phyloP scores from a whole-genome alignment of 139 green algal species.

The Micromonas pusilla region DNA sequence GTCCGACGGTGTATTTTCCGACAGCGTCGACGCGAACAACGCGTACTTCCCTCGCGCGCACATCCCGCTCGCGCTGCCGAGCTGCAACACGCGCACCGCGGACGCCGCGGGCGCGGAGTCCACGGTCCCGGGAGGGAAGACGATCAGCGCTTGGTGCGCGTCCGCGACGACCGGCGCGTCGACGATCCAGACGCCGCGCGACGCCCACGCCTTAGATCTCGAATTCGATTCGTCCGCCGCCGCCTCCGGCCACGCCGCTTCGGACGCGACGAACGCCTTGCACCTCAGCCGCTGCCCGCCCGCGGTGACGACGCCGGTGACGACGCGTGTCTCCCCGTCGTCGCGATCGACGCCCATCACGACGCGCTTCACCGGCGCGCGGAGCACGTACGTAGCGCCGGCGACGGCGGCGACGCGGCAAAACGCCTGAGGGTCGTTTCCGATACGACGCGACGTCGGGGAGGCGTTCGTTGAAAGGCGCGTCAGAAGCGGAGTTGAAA shows the following conservation, averaged over 20 bases:
- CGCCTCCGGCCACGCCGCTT: not conserved
- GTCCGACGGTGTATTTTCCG: not conserved
- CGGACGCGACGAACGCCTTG: not conserved
- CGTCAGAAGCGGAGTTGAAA: too few relatives aligned
- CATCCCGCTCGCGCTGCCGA: not conserved
- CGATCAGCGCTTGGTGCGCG: not conserved
- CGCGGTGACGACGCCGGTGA: not conserved
- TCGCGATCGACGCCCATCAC: not conserved
- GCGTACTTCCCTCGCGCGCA: not conserved
- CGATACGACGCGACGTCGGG: too few relatives aligned
- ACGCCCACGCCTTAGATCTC: not conserved
- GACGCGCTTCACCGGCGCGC: not conserved
- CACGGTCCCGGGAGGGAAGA: constrained; percentile 1
- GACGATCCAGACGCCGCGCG: not conserved
- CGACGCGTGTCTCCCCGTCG: not conserved
- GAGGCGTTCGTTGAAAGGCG: too few relatives aligned
- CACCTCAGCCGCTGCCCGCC: not conserved
- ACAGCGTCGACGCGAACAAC: not conserved
- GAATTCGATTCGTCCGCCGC: not conserved
- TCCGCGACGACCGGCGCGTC: not conserved
- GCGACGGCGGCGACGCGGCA: constrained; percentile 38
- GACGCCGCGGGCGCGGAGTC: not conserved
- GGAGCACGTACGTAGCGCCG: constrained; percentile 36
- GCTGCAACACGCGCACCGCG: not conserved
- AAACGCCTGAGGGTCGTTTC: constrained; percentile 43